phyloP scores from a whole-genome alignment of 306 rosid species.

The Cotoneaster glaucophyllus region DNA sequence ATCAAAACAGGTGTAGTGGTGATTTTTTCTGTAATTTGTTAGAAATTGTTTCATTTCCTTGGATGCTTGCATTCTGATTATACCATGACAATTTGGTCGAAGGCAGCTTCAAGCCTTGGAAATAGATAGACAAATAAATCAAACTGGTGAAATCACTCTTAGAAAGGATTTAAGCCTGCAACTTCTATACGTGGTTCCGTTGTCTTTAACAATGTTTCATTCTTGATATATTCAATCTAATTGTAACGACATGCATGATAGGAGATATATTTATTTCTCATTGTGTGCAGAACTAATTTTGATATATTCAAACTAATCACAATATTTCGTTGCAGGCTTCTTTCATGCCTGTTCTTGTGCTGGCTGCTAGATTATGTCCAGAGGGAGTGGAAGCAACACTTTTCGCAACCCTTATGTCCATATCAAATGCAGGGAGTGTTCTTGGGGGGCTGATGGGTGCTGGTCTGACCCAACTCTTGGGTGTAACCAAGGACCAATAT shows the following conservation, averaged over 20 bases:
- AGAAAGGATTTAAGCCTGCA: background rate
- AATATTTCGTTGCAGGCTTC: constrained; percentile 61
- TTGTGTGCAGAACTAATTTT: constrained; percentile 3
- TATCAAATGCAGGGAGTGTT: constrained; percentile 87
- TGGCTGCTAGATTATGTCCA: constrained; percentile 90
- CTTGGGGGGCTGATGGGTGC: constrained; percentile 94
- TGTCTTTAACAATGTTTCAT: background rate
- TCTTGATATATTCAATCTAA: background rate
- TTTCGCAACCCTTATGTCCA: constrained; percentile 97
- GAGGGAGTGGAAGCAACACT: constrained; percentile 99
- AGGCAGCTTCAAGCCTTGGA: background rate
- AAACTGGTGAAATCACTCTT: background rate
- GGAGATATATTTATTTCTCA: too few species aligned
- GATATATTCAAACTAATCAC: background rate
- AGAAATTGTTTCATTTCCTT: constrained; percentile 10
- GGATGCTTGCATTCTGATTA: background rate
- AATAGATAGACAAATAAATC: background rate
- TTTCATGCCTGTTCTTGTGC: constrained; percentile 96
- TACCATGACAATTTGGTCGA: background rate
- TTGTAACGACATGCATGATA: background rate
- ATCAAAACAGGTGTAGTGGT: background rate
- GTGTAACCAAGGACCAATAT: constrained; percentile 79
- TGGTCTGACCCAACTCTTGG: constrained; percentile 77
- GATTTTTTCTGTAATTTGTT: background rate
- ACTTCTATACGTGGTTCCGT: background rate